Percentiles rank a stretch among this genome's conserved stretches.
These are phyloP conservation scores for Omphalea diandra DNA, from an alignment of 441 rosid species.

Conservation along the genomic window DNA sequence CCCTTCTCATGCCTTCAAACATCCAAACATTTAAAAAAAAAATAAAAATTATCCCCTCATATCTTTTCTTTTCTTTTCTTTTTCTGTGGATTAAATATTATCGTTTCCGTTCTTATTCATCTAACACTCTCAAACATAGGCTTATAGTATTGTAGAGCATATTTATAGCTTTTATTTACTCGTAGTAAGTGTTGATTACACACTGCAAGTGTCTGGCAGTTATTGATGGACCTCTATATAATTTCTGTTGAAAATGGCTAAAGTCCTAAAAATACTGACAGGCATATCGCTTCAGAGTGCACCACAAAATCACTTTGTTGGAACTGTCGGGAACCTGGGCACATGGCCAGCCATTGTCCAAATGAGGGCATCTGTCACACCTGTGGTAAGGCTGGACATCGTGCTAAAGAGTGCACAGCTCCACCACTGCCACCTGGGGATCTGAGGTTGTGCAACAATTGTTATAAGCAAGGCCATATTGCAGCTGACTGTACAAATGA, in stretches of 20 bases:
- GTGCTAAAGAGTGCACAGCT: constrained; percentile 68
- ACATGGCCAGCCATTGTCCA: constrained; percentile 66
- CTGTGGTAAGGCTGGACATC: constrained; percentile 82
- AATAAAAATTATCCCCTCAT: too few relatives aligned
- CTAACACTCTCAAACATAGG: too few relatives aligned
- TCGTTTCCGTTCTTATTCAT: too few relatives aligned
- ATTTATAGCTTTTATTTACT: not conserved
- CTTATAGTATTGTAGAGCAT: not conserved
- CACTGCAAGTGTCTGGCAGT: not conserved
- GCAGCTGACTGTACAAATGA: constrained; percentile 79
- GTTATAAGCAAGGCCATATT: constrained; percentile 80
- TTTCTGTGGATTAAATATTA: too few relatives aligned
- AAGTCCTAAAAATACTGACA: constrained; percentile 21
- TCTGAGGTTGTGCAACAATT: constrained; percentile 76
- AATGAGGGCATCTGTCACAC: constrained; percentile 87
- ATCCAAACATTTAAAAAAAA: too few relatives aligned
- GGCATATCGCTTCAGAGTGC: constrained; percentile 86
- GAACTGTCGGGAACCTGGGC: constrained; percentile 83
- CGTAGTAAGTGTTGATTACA: not conserved
- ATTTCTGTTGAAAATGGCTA: not conserved
- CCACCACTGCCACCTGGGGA: constrained; percentile 65
- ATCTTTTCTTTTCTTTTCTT: too few relatives aligned
- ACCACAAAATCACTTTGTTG: constrained; percentile 69
- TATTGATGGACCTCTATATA: not conserved
- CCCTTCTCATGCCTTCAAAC: too few relatives aligned